Base-by-base conservation (phyloP, 345 rosid species). In the Lumnitzera littorea region DNA sequence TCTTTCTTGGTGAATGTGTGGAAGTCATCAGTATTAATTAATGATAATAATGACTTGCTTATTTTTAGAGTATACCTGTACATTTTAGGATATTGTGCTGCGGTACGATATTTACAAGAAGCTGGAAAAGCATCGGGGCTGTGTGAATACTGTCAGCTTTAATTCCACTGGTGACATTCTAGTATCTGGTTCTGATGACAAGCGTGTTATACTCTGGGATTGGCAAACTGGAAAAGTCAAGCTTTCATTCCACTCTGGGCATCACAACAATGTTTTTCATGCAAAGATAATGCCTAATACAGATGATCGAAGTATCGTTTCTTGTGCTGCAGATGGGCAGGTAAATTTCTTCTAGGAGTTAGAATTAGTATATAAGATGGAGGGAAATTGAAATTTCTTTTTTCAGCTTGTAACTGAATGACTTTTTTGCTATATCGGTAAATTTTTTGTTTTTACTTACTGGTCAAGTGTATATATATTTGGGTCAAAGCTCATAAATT, bases 281-380 rank as follows among this genome's bases (percentile, higher is more conserved):
- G 97, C 96, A 9, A 84, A 83, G 72, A 67, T 88, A 54, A 83
- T 88, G 97, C 92, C 97, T 41, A 80, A 67, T 64, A 66, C 96
- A 0, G 88, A 80, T 79, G 95, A 94, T 60, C 84, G 77, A 13
- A 86, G 84, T 70, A 76, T 90, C 62, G 91, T 94, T 14, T 84
- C 96, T 6, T 87, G 92, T 76, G 97, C 95, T 67, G 95, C 96
- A 1, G 99, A 90, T 74, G 99, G 97, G 47, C 78, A 84, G 99
- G 97, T 87, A 70, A 54, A 3, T 36, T 56, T n/a, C 24, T 23
- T 41, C 20, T 2, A 5, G 12, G 15, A 9, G 36, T 43, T 24
- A 14, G 51, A 46, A 13, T 49, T 31, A 50, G 13, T 36, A 36
- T 27, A 27, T 36, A 36, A 36, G 43, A 36, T 36, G 43, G 43